Evolutionary conservation across 495 filamentous ascomycete genomes (phyloP), one percentile per base, ranked within the genome.

Genomic region (Penicillium herquei): DNA sequence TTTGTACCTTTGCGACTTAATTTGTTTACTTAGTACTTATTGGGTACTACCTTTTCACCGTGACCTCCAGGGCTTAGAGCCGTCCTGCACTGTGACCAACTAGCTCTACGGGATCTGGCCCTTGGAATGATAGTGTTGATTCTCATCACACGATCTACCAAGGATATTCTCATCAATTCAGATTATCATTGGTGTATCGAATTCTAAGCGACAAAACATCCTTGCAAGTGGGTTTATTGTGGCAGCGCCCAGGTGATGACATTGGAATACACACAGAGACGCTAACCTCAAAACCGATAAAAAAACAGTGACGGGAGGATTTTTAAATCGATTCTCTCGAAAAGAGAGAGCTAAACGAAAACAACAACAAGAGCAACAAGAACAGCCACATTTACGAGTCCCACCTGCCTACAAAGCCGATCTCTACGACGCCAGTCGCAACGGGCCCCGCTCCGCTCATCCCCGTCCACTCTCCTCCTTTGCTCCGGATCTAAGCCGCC

Each of bases 391-490:
- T 3, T 16, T 57, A 0, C 60, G 55, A 40, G 51, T 65, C 0
- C 60, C 65, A 10, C 55, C 62, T 14, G 59, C 57, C 32, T 59
- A 65, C 42, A 65, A 55, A 39, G 21, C 47, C 14, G 52, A 63
- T 31, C 51, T 42, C n/a, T 51, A 58, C 18, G 48, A 50, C 42
- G 39, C 44, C n/a, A 30, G 52, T 7, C 40, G 50, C 13, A 51
- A 43, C 44, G 57, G 50, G 9, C 52, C 56, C 54, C 60, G 58
- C 52, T 59, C 63, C 13, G 59, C 59, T 14, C 52, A 66, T 55
- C 59, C 60, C 44, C 63, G 65, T 41, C 63, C 65, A n/a, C 39
- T 68, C 39, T 68, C 65, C 11, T 62, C 65, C n/a, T 68, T 68
- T 39, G 65, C 65, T 16, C 65, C 65, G 32, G 65, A 68, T 44